phyloP scores from a whole-genome alignment of 2,329 filamentous ascomycete species.

The Corniculantispora saksenae region DNA sequence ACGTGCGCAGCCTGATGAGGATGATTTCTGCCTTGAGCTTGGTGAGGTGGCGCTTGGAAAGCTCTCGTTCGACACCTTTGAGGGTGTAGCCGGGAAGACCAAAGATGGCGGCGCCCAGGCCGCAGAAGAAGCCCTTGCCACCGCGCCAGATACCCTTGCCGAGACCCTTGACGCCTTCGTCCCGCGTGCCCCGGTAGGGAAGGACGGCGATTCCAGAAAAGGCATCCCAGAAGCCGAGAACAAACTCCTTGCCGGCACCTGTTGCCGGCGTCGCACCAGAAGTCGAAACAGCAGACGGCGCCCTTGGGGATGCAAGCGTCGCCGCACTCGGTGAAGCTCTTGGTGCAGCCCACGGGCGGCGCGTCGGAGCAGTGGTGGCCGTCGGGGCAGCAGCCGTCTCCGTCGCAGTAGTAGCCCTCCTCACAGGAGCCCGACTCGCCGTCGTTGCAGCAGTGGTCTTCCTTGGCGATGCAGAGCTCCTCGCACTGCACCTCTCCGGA shows the following conservation, averaged over 20 bases:
- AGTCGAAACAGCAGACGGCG: constrained; percentile 31
- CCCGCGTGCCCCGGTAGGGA: constrained; percentile 62
- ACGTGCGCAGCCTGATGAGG: constrained; percentile 34
- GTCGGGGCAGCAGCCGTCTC: constrained; percentile 34
- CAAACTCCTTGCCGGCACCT: constrained; percentile 58
- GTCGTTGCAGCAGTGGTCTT: constrained; percentile 30
- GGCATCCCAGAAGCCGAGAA: constrained; percentile 66
- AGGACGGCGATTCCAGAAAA: constrained; percentile 67
- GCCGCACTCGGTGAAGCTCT: constrained; percentile 30
- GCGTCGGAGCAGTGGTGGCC: constrained; percentile 35
- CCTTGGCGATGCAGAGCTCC: neutral
- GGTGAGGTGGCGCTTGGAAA: constrained; percentile 36
- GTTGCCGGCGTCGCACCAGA: neutral
- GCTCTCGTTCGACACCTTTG: constrained; percentile 55
- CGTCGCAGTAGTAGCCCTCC: constrained; percentile 31
- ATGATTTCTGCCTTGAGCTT: constrained; percentile 35
- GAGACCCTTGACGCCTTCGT: constrained; percentile 62
- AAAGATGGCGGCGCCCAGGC: constrained; percentile 36
- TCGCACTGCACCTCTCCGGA: neutral
- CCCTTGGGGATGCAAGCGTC: constrained; percentile 34
- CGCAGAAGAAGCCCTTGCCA: constrained; percentile 37
- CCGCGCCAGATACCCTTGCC: constrained; percentile 57
- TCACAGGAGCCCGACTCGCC: constrained; percentile 34
- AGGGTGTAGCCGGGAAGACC: constrained; percentile 44
- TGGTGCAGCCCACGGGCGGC: constrained; percentile 26